A percentile compares a stretch with the other conserved stretches of the same genome.
phyloP scores from a whole-genome alignment of 2,329 filamentous ascomycete species.

The Cercospora sojina region DNA sequence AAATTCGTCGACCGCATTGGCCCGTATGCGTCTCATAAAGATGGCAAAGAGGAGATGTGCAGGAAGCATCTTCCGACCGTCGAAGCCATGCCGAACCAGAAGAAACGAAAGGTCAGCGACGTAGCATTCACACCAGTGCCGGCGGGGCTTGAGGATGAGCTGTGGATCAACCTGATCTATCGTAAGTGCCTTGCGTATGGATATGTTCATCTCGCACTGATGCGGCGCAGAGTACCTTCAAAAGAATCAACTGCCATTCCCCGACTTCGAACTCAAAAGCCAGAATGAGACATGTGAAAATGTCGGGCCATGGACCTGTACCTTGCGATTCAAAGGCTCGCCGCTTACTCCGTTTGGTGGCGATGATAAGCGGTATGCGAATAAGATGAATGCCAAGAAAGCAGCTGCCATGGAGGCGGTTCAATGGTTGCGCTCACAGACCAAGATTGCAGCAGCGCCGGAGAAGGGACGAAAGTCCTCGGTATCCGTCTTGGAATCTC shows the following conservation, averaged over 20 bases:
- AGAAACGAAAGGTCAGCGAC: conserved; percentile 28
- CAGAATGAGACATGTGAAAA: conserved; percentile 35
- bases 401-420: conserved; percentile 45
- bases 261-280: conserved; percentile 41
- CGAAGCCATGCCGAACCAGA: conserved; percentile 20
- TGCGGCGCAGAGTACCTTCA: conserved; percentile 32
- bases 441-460: conserved; percentile 25
- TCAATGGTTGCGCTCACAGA: conserved; percentile 41
- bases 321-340: conserved; percentile 20
- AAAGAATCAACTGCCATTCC: conserved; percentile 25
- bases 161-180: conserved; percentile 43
- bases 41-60: conserved; percentile 45
- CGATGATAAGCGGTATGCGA: conserved; percentile 35
- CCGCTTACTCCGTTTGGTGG: conserved; percentile 40
- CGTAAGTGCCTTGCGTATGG: conserved; percentile 14
- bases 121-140: conserved; percentile 2
- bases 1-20: conserved; percentile 26
- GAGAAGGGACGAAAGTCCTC: conserved; percentile 25
- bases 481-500: background rate
- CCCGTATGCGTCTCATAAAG: conserved; percentile 42
- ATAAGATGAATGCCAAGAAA: conserved; percentile 45
- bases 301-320: conserved; percentile 24
- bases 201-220: conserved; percentile 5
- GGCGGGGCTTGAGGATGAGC: conserved; percentile 29
- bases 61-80: conserved; percentile 23